phyloP scores from a whole-genome alignment of 78 protist species.

The Dictyostelium purpureum region DNA sequence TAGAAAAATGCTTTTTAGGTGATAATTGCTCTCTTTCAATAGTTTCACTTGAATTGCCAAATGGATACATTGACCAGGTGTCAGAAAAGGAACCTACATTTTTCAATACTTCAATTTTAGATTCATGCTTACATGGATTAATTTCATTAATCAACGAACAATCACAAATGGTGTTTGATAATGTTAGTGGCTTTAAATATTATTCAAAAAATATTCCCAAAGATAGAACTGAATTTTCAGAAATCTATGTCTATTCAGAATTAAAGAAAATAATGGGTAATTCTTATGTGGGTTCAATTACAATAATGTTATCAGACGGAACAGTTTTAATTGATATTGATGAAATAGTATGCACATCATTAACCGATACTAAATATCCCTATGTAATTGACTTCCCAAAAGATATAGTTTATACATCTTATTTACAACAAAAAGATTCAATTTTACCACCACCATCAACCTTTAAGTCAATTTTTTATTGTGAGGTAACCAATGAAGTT shows the following conservation, averaged over 20 bases:
- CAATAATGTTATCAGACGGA: neutral
- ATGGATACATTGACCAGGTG: too few species aligned
- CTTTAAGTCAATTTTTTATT: too few species aligned
- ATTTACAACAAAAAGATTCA: too few species aligned
- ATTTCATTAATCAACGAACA: constrained; percentile 8
- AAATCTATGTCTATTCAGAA: neutral
- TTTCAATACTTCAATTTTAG: neutral
- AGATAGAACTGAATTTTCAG: neutral
- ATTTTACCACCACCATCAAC: too few species aligned
- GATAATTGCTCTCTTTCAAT: neutral
- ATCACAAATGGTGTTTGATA: constrained; percentile 38
- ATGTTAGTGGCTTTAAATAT: neutral
- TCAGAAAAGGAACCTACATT: neutral
- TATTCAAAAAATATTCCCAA: neutral
- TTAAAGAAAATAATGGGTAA: neutral
- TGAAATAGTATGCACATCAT: neutral
- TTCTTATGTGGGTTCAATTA: neutral
- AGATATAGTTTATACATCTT: too few species aligned
- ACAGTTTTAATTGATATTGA: neutral
- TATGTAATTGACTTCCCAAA: too few species aligned
- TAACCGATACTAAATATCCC: neutral
- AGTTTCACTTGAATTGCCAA: neutral
- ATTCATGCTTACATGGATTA: constrained; percentile 14
- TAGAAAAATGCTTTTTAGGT: neutral
- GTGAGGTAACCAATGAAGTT: too few species aligned